A percentile compares a stretch with the other conserved stretches of the same genome.
These are phyloP conservation scores for Penicillium sp. DNA, from an alignment of 2,329 filamentous ascomycete species.

Conservation along the genomic window DNA sequence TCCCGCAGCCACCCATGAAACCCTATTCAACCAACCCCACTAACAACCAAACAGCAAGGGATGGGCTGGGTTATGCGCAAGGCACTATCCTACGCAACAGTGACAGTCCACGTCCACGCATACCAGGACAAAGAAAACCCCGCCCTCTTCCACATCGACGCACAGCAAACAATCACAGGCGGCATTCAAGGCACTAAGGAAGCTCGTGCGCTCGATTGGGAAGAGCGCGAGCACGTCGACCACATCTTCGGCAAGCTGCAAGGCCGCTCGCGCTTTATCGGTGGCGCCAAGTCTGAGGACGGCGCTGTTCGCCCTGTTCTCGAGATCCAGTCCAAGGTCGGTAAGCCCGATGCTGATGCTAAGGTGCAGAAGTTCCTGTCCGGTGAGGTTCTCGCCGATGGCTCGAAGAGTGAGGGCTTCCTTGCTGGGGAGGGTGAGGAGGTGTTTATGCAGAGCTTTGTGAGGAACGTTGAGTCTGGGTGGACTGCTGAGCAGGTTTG, in stretches of 20 bases:
- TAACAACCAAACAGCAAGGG: constrained; percentile 54
- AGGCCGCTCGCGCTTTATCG: constrained; percentile 58
- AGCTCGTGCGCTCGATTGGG: constrained; percentile 57
- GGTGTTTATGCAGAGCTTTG: constrained; percentile 51
- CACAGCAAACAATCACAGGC: constrained; percentile 69
- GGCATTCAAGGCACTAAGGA: constrained; percentile 67
- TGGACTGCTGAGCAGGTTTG: constrained; percentile 59
- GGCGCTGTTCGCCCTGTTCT: constrained; percentile 37
- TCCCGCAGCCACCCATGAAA: neutral
- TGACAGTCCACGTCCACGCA: constrained; percentile 65
- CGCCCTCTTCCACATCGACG: constrained; percentile 62
- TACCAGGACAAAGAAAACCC: constrained; percentile 46
- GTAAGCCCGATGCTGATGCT: constrained; percentile 40
- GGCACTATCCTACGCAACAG: constrained; percentile 65
- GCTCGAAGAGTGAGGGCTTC: constrained; percentile 60
- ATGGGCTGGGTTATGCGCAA: constrained; percentile 71
- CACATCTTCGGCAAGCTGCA: constrained; percentile 74
- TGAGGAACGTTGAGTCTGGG: constrained; percentile 47
- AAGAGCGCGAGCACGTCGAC: constrained; percentile 67
- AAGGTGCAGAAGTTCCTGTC: constrained; percentile 40
- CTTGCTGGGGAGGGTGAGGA: constrained; percentile 52
- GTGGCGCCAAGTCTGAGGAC: constrained; percentile 36
- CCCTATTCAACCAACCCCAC: constrained; percentile 2
- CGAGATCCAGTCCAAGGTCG: constrained; percentile 40
- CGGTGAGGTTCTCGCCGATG: constrained; percentile 51